Evolutionary conservation across 345 rosid genomes (phyloP), one percentile per base, ranked within the genome.

Genomic region (Erodium maritimum): DNA sequence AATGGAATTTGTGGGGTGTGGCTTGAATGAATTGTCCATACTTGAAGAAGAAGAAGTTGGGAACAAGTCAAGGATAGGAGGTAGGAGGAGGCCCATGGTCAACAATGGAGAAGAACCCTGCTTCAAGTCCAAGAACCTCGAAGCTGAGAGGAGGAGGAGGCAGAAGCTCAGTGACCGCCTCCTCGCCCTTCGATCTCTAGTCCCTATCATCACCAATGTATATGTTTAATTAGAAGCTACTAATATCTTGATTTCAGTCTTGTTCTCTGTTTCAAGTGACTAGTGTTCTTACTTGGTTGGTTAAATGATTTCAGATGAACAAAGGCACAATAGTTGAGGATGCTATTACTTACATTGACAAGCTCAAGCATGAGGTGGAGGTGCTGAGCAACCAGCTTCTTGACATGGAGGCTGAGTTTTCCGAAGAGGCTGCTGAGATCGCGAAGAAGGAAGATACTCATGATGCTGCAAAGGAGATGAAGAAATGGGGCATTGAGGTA

Each of bases 181-280:
- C 52, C 76, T 86, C 51, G 59, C 81, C 10, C 70, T 93, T 17
- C 88, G 99, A n/a, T 76, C 97, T 20, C 19, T 69, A 22, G 97
- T 93, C 65, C 97, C 99, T 4, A 79, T 68, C 19, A 86, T 93
- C 82, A 93, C 96, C 50, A 93, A 89, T 66, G 96, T 67, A 75
- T 22, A 55, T 61, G 58, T 24, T 56, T 18, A 63, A 5, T 0
- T 10, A 23, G 23, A 3, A 55, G 19, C 21, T 51, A 5, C 7
- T 51, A 3, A 5, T 11, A 29, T 51, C 3, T 51, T 51, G 4
- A 17, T 55, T 23, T n/a, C n/a, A n/a, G n/a, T n/a, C n/a, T n/a
- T n/a, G n/a, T n/a, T 22, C 7, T 17, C 18, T 8, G 1, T 10
- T 22, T 23, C 34, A 55, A 16, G 17, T 61, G 16, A 20, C 16